A percentile compares a stretch with the other conserved stretches of the same genome.
Conservation (phyloP, 441 rosid genomes). For the Pelargonium fulgidum region DNA sequence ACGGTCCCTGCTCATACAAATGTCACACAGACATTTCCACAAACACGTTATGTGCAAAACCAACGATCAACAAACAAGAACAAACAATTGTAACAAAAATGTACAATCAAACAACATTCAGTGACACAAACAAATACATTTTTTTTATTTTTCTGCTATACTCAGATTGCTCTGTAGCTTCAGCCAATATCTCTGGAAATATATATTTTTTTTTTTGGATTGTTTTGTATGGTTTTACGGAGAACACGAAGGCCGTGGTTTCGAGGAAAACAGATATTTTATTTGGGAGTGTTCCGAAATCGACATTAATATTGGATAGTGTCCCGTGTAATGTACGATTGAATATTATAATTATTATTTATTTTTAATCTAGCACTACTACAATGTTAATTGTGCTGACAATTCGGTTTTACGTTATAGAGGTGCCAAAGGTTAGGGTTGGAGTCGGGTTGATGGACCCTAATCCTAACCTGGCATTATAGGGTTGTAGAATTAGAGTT, state of each 20-base stretch:
- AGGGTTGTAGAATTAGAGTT: too few relatives aligned
- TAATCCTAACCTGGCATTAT: too few relatives aligned
- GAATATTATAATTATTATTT: too few relatives aligned
- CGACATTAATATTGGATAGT: too few relatives aligned
- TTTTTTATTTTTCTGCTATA: neutral
- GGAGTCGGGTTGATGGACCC: too few relatives aligned
- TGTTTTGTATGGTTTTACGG: neutral
- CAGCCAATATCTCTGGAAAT: neutral
- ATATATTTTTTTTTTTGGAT: neutral
- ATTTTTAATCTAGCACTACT: too few relatives aligned
- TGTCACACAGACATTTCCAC: neutral
- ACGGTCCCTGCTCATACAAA: slow-evolving; percentile 29
- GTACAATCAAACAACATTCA: neutral
- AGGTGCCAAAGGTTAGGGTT: too few relatives aligned
- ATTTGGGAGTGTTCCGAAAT: too few relatives aligned
- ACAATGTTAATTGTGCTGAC: too few relatives aligned
- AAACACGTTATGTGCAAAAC: neutral
- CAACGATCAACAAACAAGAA: neutral
- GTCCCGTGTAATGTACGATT: too few relatives aligned
- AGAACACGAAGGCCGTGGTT: neutral
- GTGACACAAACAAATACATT: neutral
- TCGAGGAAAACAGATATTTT: neutral
- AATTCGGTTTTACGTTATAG: too few relatives aligned
- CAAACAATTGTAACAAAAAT: neutral
- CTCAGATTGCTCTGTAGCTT: neutral